Base-by-base conservation (phyloP, 2,329 filamentous ascomycete genomes). In the Fusarium newnesense region DNA sequence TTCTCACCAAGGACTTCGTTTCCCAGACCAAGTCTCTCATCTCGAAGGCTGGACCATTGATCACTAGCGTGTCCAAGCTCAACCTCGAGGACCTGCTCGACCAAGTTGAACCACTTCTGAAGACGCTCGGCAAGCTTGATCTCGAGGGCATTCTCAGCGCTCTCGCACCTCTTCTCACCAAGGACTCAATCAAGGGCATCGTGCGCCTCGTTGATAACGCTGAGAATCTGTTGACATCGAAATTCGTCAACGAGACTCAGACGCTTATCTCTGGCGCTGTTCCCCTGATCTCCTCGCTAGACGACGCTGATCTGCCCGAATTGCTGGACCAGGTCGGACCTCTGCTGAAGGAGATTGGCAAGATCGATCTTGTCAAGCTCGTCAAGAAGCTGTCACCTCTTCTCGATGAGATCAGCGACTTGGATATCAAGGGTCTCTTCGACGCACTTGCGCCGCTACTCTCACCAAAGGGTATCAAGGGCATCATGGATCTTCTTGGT, bases 61-160 rank as follows among this genome's bases (percentile, higher is more conserved):
- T 84, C 9, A 69, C 74, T 4, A 78, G 76, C 6, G 70, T 84
- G 4, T 77, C 77, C 50, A 79, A 80, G 56, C 70, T 81, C 9
- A 79, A 84, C 34, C 74, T 84, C 0, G 67, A 78, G 52, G 77
- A 76, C 4, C 64, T 84, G 1, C 56, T 84, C 2, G 75, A 80
- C 2, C 78, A 82, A 10, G 66, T 83, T 9, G 74, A 75, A 15
- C 83, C 83, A 18, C 70, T 85, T 5, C 67, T 85, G 21, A 82
- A 76, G 49, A 68, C 60, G 46, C 50, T 82, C 4, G 66, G 70
- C 49, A 75, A 79, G 44, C 71, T 83, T 18, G 80, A 83, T 39
- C 74, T 83, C 1, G 73, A 77, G 19, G 75, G 77, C 9, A 36
- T 83, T 3, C 49, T 83, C 13, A 67, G 72, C 30, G 60, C 79